Percentiles rank a stretch among this genome's conserved stretches.
Conservation (phyloP, 1,284 basidiomycete genomes). For the Ustilago trichophora region DNA sequence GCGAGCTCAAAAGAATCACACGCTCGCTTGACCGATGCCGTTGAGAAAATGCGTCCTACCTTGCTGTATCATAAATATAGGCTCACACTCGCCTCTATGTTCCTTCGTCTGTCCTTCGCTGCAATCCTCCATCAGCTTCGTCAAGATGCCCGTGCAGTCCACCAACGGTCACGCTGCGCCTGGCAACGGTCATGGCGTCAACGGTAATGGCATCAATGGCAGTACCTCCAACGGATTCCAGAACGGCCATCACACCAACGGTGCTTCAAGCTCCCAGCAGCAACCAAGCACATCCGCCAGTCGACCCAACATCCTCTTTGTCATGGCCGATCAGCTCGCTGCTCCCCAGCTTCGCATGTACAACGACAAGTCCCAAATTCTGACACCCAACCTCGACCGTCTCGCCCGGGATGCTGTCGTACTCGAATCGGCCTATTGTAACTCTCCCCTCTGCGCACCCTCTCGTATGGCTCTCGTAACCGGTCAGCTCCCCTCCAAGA, state of each 20-base stretch:
- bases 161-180: too few relatives aligned
- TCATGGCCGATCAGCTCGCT: conserved; percentile 41
- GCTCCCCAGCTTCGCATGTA: conserved; percentile 42
- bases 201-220: conserved; percentile 3
- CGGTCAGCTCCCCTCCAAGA: conserved; percentile 39
- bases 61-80: too few relatives aligned
- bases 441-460: conserved; percentile 36
- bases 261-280: too few relatives aligned
- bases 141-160: conserved; percentile 20
- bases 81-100: too few relatives aligned
- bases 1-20: too few relatives aligned
- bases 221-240: not conserved
- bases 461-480: conserved; percentile 43
- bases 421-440: conserved; percentile 41
- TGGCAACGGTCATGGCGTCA: too few relatives aligned
- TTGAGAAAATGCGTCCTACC: too few relatives aligned
- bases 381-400: conserved; percentile 32
- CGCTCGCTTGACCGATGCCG: too few relatives aligned
- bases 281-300: too few relatives aligned
- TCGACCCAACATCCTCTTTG: conserved; percentile 30
- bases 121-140: too few relatives aligned
- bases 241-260: too few relatives aligned
- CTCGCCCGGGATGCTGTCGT: conserved; percentile 29
- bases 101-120: too few relatives aligned
- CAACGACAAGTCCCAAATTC: conserved; percentile 34